A percentile compares a stretch with the other conserved stretches of the same genome.
These are phyloP conservation scores for Magnaporthiopsis rhizophila DNA, from an alignment of 2,329 filamentous ascomycete species.

Conservation along the genomic window DNA sequence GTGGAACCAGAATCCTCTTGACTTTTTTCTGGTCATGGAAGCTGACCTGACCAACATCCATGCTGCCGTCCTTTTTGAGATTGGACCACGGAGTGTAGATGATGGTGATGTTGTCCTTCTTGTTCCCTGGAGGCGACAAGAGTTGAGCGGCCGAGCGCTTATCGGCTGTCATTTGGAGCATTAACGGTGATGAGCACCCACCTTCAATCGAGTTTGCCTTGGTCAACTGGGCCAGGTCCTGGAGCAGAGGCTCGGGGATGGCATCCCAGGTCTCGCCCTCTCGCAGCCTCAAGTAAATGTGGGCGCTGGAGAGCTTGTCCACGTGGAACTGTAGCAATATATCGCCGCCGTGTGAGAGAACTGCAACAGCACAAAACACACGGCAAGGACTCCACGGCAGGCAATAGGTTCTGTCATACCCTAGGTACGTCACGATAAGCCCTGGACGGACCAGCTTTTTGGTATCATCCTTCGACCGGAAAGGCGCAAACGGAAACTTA, in stretches of 20 bases:
- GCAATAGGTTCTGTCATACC: no score
- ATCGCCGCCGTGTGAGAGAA: neutral
- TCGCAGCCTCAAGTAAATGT: constrained; percentile 84
- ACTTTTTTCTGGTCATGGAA: constrained; percentile 88
- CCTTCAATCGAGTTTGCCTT: constrained; percentile 99
- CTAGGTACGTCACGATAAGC: no score
- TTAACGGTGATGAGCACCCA: constrained; percentile 22
- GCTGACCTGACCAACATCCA: constrained; percentile 90
- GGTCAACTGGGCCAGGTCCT: constrained; percentile 91
- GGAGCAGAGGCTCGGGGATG: constrained; percentile 66
- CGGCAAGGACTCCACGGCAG: neutral
- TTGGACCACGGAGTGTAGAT: constrained; percentile 98
- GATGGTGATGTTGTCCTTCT: constrained; percentile 93
- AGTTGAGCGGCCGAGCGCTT: neutral
- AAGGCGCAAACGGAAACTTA: constrained; percentile 28
- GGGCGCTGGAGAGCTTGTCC: constrained; percentile 92
- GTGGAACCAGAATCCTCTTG: constrained; percentile 69
- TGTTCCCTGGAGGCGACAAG: constrained; percentile 61
- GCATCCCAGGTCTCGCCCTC: constrained; percentile 77
- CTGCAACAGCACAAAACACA: neutral
- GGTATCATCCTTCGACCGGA: no score
- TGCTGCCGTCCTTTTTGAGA: constrained; percentile 87
- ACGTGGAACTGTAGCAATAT: constrained; percentile 71
- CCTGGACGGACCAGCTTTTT: no score
- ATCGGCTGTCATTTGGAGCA: neutral